Percentiles rank a stretch among this genome's conserved stretches.
Conservation (phyloP, 2,329 filamentous ascomycete species). For the Dryadomyces sulphureus region DNA sequence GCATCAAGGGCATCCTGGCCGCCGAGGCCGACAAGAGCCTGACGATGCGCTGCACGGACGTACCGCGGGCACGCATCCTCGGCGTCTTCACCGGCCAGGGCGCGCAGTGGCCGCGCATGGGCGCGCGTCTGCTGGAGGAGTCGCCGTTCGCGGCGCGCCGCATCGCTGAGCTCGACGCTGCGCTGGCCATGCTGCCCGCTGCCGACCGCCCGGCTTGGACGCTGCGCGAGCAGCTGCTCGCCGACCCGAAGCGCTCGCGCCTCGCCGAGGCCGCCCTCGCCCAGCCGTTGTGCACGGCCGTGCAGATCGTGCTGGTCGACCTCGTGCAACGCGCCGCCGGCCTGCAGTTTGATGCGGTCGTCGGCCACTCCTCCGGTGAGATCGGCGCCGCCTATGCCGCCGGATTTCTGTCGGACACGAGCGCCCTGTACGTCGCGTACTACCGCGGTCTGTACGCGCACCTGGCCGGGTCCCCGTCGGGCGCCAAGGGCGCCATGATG, state of each 20-base stretch:
- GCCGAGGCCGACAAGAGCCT: not conserved
- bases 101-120: conserved; percentile 12
- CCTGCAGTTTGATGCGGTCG: conserved; percentile 13
- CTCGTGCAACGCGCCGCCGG: conserved; percentile 13
- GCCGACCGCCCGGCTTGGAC: conserved; percentile 1
- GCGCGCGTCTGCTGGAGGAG: not conserved
- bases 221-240: not conserved
- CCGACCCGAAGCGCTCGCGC: conserved; percentile 12
- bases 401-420: conserved; percentile 8
- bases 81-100: conserved; percentile 15
- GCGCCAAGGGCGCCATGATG: conserved; percentile 8
- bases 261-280: conserved; percentile 8
- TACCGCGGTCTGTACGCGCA: conserved; percentile 5
- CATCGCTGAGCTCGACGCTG: not conserved
- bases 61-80: not conserved
- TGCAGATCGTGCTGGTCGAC: conserved; percentile 17
- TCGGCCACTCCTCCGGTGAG: conserved; percentile 20
- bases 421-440: conserved; percentile 9
- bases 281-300: conserved; percentile 16
- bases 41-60: too few species aligned
- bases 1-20: not conserved
- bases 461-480: not conserved
- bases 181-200: not conserved
- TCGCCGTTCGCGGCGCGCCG: not conserved
- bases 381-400: conserved; percentile 18